Evolutionary conservation across 108 stramenopile species (phyloP).

Genomic region (Nitzschia sp.): DNA sequence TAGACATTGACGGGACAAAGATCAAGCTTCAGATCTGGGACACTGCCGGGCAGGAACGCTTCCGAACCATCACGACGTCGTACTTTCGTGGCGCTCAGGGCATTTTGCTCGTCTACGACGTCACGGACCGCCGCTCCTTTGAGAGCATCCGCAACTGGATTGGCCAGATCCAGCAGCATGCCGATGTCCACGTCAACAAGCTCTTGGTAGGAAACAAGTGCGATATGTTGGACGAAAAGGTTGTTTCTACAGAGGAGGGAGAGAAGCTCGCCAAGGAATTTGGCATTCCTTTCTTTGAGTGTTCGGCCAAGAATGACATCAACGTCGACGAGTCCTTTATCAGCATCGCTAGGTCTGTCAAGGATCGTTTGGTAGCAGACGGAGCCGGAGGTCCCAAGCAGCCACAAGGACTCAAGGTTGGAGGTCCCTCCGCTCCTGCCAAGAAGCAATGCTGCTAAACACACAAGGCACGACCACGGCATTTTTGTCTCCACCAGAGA

Average conservation of each 20-base stretch:
- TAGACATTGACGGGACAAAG: constrained; percentile 89
- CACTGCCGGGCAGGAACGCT: constrained; percentile 91
- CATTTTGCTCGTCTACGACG: constrained; percentile 97
- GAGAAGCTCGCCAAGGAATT: constrained; percentile 90
- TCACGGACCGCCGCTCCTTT: constrained; percentile 97
- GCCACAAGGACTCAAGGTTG: constrained; percentile 21
- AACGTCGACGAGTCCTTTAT: constrained; percentile 90
- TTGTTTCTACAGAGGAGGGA: constrained; percentile 94
- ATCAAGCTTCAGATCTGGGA: constrained; percentile 98
- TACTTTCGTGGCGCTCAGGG: constrained; percentile 98
- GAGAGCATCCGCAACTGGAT: constrained; percentile 98
- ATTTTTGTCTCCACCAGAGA: not conserved
- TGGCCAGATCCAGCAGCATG: constrained; percentile 95
- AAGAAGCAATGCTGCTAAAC: constrained; percentile 40
- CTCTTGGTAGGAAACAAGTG: constrained; percentile 99
- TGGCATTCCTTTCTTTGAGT: constrained; percentile 95
- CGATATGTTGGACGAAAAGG: constrained; percentile 94
- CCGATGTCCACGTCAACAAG: constrained; percentile 94
- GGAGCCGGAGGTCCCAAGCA: constrained; percentile 74
- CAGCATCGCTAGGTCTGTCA: constrained; percentile 77
- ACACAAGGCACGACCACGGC: constrained; percentile 4
- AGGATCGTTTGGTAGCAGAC: constrained; percentile 80
- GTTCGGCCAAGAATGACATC: constrained; percentile 93
- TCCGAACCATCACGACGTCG: constrained; percentile 93
- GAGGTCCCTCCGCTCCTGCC: constrained; percentile 3